Evolutionary conservation across 495 filamentous ascomycete species (phyloP).

Genomic region (Penicillium coffeae): DNA sequence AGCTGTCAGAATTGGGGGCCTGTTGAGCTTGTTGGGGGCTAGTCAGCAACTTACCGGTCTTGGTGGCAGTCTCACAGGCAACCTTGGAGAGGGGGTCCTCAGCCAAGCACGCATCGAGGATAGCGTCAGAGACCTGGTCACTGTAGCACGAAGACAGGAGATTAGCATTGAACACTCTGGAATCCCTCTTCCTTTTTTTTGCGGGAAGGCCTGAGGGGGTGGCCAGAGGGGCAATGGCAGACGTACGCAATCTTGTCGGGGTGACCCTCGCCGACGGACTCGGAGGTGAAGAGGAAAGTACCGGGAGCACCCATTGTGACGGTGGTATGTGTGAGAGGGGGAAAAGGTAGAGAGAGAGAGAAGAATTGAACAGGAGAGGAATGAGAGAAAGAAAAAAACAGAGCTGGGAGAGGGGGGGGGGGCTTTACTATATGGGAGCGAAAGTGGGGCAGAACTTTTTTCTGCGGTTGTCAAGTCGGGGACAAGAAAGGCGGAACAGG

Average conservation of each 20-base stretch:
- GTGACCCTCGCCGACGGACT: conserved; percentile 97
- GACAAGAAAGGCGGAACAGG: conserved; percentile 1
- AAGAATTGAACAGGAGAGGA: conserved; percentile 8
- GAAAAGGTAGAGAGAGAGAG: conserved; percentile 17
- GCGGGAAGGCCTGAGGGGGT: conserved; percentile 2
- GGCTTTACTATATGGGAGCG: conserved; percentile 16
- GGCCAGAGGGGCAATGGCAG: conserved; percentile 9
- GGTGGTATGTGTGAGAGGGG: conserved; percentile 14
- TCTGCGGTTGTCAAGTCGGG: conserved; percentile 10
- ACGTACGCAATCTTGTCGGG: conserved; percentile 91
- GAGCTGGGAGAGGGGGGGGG: conserved; percentile 3
- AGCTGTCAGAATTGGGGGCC: conserved; percentile 15
- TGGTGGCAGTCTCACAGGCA: conserved; percentile 97
- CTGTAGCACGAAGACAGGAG: conserved; percentile 29
- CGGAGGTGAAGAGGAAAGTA: conserved; percentile 98
- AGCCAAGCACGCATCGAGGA: conserved; percentile 94
- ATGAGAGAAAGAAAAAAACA: conserved; percentile 13
- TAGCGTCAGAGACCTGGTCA: conserved; percentile 96
- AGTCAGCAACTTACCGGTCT: conserved; percentile 64
- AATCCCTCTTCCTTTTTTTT: background rate
- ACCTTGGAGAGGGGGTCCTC: conserved; percentile 97
- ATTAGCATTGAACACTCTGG: conserved; percentile 11
- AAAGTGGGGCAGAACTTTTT: conserved; percentile 24
- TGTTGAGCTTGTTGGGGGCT: conserved; percentile 1
- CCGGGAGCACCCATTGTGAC: conserved; percentile 61